Conservation (phyloP, 2,329 filamentous ascomycete genomes). For the Neodidymelliopsis sp. region DNA sequence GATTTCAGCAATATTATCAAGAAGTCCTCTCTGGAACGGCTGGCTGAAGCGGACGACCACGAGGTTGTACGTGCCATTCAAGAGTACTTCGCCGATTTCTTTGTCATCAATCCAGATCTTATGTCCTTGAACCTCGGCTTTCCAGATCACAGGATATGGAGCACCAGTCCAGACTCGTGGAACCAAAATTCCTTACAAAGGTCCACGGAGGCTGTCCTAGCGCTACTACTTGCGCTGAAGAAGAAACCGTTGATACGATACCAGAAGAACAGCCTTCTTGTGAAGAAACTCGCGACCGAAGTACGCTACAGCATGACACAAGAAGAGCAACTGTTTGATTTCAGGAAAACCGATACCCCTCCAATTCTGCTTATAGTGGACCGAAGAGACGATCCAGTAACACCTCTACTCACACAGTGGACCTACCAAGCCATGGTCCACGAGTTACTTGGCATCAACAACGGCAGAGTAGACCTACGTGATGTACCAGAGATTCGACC, state of each 20-base stretch:
- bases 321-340: slow-evolving; percentile 96
- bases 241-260: slow-evolving; percentile 97
- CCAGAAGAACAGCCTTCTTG: slow-evolving; percentile 85
- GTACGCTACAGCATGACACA: slow-evolving; percentile 92
- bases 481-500: slow-evolving; percentile 83
- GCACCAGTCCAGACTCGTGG: slow-evolving; percentile 83
- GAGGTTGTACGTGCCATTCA: slow-evolving; percentile 94
- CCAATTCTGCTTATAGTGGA: slow-evolving; percentile 92
- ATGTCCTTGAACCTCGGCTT: slow-evolving; percentile 80
- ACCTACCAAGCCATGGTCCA: slow-evolving; percentile 99
- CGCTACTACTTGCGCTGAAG: slow-evolving; percentile 85
- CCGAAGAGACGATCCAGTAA: slow-evolving; percentile 91
- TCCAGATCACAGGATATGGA: slow-evolving; percentile 81
- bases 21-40: slow-evolving; percentile 90
- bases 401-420: slow-evolving; percentile 94
- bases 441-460: slow-evolving; percentile 90
- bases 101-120: slow-evolving; percentile 93
- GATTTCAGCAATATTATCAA: slow-evolving; percentile 97
- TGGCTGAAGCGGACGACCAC: slow-evolving; percentile 96
- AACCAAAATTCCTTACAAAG: slow-evolving; percentile 87
- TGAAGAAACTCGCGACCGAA: slow-evolving; percentile 93
- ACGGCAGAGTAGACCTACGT: slow-evolving; percentile 90
- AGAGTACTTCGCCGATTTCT: slow-evolving; percentile 95
- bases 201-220: slow-evolving; percentile 85
- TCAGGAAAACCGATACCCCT: slow-evolving; percentile 91